These are phyloP conservation scores for Flaveria trinervia DNA, from an alignment of 129 eudicot species.

Conservation along the genomic window DNA sequence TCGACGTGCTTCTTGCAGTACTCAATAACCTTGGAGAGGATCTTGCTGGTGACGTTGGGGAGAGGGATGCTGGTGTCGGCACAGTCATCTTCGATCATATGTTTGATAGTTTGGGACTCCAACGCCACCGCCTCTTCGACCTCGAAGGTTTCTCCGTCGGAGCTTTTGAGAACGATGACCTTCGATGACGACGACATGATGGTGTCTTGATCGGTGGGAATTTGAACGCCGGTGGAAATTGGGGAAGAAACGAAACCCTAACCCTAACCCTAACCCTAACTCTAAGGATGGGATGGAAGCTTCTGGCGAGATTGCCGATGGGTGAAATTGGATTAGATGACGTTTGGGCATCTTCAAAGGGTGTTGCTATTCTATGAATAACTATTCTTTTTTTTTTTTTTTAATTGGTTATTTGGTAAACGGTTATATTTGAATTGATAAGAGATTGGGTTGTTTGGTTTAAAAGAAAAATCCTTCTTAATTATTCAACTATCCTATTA, in stretches of 20 bases:
- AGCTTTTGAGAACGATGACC: slow-evolving; percentile 36
- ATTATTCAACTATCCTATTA: too few relatives aligned
- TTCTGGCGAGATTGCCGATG: neutral
- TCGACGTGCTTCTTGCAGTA: slow-evolving; percentile 51
- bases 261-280: slow-evolving; percentile 23
- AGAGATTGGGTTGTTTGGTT: too few relatives aligned
- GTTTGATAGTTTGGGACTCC: slow-evolving; percentile 48
- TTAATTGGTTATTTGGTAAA: too few relatives aligned
- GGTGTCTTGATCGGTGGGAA: slow-evolving; percentile 4
- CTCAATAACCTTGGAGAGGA: slow-evolving; percentile 45
- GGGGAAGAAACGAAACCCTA: slow-evolving; percentile 24
- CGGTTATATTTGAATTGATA: too few relatives aligned
- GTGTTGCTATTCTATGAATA: too few relatives aligned
- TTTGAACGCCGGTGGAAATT: slow-evolving; percentile 14
- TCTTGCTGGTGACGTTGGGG: slow-evolving; percentile 43
- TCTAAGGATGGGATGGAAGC: neutral
- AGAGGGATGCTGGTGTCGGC: slow-evolving; percentile 45
- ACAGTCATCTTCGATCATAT: slow-evolving; percentile 46
- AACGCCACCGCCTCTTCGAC: slow-evolving; percentile 45
- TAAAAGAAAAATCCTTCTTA: too few relatives aligned
- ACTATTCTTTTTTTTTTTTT: too few relatives aligned
- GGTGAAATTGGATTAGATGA: neutral
- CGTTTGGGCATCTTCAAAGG: too few relatives aligned
- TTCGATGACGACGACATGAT: slow-evolving; percentile 25
- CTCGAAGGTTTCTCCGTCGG: slow-evolving; percentile 50